A percentile compares a stretch with the other conserved stretches of the same genome.
These are phyloP conservation scores for Helicostylum pulchrum DNA, from an alignment of 192 early-diverging fungal genomes.

Conservation along the genomic window DNA sequence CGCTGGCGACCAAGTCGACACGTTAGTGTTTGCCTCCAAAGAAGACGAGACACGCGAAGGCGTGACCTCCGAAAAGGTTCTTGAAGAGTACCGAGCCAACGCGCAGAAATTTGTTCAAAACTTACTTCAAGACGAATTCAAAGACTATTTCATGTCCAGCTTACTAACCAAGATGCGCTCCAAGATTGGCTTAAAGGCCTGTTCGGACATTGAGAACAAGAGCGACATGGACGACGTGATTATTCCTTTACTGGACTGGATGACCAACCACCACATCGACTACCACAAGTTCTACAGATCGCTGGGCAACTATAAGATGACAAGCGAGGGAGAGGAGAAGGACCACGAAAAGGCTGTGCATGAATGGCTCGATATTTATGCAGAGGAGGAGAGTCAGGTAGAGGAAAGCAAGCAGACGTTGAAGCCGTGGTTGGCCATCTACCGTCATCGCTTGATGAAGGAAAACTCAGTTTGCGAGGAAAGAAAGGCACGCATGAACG, in stretches of 20 bases:
- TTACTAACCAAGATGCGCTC: slow-evolving; percentile 60
- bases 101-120: slow-evolving; percentile 47
- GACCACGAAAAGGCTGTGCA: slow-evolving; percentile 21
- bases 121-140: slow-evolving; percentile 52
- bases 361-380: slow-evolving; percentile 21
- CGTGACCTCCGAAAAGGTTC: slow-evolving; percentile 15
- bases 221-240: slow-evolving; percentile 43
- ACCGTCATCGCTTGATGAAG: slow-evolving; percentile 52
- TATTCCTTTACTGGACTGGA: slow-evolving; percentile 65
- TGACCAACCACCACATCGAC: slow-evolving; percentile 63
- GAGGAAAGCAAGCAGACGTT: slow-evolving; percentile 32
- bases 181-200: slow-evolving; percentile 47
- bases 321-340: slow-evolving; percentile 16
- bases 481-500: slow-evolving; percentile 58
- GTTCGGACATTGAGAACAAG: neutral
- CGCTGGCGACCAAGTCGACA: slow-evolving; percentile 47
- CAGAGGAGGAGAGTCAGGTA: slow-evolving; percentile 30
- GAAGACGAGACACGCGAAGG: slow-evolving; percentile 28
- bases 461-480: slow-evolving; percentile 4
- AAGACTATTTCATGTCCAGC: slow-evolving; percentile 42
- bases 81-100: slow-evolving; percentile 24
- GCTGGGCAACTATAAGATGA: slow-evolving; percentile 52
- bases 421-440: slow-evolving; percentile 53
- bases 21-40: slow-evolving; percentile 33
- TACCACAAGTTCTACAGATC: slow-evolving; percentile 75